Conservation (phyloP, 306 rosid genomes). For the Fragaria vesca region DNA sequence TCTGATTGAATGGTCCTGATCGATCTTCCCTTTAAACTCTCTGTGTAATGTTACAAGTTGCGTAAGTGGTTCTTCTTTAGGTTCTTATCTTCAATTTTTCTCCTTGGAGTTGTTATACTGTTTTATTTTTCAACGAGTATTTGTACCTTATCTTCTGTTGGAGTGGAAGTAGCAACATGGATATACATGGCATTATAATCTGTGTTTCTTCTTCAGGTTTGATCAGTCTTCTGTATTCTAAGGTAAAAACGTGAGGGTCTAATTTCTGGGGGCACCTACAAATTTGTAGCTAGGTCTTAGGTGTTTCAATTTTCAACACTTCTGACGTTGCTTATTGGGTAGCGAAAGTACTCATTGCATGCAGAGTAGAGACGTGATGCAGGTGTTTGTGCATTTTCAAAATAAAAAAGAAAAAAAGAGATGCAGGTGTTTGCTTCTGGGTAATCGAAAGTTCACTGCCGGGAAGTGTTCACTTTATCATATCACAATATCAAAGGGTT, state of each 20-base stretch:
- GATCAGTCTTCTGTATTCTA: background rate
- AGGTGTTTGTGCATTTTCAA: no score
- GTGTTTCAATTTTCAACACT: background rate
- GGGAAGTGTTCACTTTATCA: no score
- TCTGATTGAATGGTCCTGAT: conserved; percentile 16
- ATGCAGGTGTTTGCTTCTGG: no score
- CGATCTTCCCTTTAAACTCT: background rate
- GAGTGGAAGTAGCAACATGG: no score
- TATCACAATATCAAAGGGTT: no score
- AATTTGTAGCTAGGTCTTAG: background rate
- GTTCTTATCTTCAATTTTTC: background rate
- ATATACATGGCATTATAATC: no score
- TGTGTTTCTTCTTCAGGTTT: background rate
- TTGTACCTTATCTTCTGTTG: no score
- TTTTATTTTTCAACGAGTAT: no score
- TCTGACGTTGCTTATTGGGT: background rate
- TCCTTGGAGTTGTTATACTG: no score
- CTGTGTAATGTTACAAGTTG: background rate
- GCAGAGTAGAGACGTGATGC: background rate
- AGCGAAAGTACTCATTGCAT: background rate
- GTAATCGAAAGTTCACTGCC: no score
- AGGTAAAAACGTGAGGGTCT: background rate
- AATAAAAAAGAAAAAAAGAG: no score
- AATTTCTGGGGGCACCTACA: background rate
- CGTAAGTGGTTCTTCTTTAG: background rate